A percentile compares a stretch with the other conserved stretches of the same genome.
phyloP scores from a whole-genome alignment of 768 basidiomycete genomes.

The Mycena pura region DNA sequence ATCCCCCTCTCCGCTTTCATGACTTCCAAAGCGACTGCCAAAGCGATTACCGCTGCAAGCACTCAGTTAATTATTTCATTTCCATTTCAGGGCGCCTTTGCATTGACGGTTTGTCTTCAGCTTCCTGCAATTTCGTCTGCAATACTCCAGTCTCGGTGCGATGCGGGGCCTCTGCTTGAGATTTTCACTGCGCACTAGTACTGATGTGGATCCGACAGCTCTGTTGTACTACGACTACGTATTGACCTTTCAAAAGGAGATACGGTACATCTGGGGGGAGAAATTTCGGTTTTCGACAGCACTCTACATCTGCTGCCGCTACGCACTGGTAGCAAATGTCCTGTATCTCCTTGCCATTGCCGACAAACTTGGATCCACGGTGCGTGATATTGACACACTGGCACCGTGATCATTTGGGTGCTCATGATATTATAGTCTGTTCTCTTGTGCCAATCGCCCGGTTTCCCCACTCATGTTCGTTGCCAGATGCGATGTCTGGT shows the following conservation, averaged over 20 bases:
- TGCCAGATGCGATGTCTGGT: slow-evolving; percentile 14
- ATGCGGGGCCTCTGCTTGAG: too few species aligned
- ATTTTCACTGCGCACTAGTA: too few species aligned
- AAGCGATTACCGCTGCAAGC: too few species aligned
- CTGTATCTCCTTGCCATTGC: slow-evolving; percentile 38
- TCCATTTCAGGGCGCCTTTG: too few species aligned
- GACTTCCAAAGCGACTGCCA: too few species aligned
- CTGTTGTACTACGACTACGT: slow-evolving; percentile 42
- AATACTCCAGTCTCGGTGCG: slow-evolving; percentile 32
- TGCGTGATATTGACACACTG: neutral
- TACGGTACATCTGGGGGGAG: slow-evolving; percentile 40
- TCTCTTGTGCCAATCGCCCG: neutral
- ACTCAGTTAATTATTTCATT: too few species aligned
- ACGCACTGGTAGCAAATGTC: slow-evolving; percentile 41
- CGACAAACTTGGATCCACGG: slow-evolving; percentile 28
- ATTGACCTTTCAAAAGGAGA: slow-evolving; percentile 39
- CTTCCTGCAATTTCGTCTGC: slow-evolving; percentile 29
- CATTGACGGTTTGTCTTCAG: too few species aligned
- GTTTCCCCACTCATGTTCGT: neutral
- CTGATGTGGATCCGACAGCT: slow-evolving; percentile 17
- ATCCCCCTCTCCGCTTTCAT: too few species aligned
- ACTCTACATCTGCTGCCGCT: slow-evolving; percentile 42
- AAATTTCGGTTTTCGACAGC: slow-evolving; percentile 36
- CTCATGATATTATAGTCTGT: too few species aligned
- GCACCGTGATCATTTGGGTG: too few species aligned